Evolutionary conservation across 805 yeast species (phyloP).

Genomic region (Myxozyma nipponensis): DNA sequence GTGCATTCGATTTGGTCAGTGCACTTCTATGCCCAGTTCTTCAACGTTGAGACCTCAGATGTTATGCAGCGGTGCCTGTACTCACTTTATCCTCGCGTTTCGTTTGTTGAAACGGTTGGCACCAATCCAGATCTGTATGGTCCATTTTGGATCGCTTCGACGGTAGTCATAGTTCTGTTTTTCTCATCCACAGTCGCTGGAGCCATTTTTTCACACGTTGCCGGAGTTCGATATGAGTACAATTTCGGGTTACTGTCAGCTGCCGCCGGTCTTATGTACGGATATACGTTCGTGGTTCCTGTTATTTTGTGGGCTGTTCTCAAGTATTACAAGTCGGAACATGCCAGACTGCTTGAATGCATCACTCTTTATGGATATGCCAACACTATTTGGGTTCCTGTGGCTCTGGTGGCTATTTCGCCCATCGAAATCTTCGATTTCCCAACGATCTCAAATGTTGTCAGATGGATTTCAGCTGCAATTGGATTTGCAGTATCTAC

Average conservation of each 20-base stretch:
- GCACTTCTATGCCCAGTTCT: constrained; percentile 42
- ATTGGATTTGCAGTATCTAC: constrained; percentile 63
- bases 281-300: constrained; percentile 69
- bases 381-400: constrained; percentile 80
- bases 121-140: constrained; percentile 76
- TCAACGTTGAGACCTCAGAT: constrained; percentile 63
- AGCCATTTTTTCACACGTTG: constrained; percentile 49
- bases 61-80: constrained; percentile 52
- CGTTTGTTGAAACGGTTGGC: constrained; percentile 39
- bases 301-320: constrained; percentile 49
- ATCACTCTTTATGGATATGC: constrained; percentile 83
- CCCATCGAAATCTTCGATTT: constrained; percentile 37
- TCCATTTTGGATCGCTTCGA: constrained; percentile 84
- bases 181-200: constrained; percentile 70
- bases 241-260: constrained; percentile 60
- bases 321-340: constrained; percentile 52
- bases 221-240: constrained; percentile 51
- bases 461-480: constrained; percentile 62
- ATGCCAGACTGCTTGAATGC: constrained; percentile 51
- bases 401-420: constrained; percentile 43
- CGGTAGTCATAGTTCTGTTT: constrained; percentile 69
- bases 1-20: constrained; percentile 20
- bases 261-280: constrained; percentile 68
- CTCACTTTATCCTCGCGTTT: constrained; percentile 54
- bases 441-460: constrained; percentile 41